These are phyloP conservation scores for Chrysanthemum makinoi DNA, from an alignment of 129 eudicot species.

Conservation along the genomic window DNA sequence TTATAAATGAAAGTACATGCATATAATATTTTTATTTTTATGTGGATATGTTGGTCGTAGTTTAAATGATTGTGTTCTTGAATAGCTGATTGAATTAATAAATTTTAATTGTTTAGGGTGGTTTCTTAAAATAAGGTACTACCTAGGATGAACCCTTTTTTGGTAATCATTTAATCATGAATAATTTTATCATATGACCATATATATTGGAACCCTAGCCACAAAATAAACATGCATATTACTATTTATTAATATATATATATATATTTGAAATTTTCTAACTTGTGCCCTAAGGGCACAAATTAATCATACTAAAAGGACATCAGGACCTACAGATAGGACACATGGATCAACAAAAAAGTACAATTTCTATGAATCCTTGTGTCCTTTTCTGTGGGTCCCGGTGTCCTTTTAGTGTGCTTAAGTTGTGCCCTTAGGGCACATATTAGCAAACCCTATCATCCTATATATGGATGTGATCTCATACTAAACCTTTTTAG, in stretches of 20 bases:
- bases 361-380: too few relatives aligned
- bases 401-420: too few relatives aligned
- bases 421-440: too few relatives aligned
- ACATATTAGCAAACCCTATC: too few relatives aligned
- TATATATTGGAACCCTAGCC: constrained; percentile 22
- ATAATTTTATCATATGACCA: background rate
- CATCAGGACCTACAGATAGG: too few relatives aligned
- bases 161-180: constrained; percentile 27
- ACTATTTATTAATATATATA: constrained; percentile 10
- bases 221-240: constrained; percentile 27
- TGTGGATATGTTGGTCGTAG: constrained; percentile 29
- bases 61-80: constrained; percentile 22
- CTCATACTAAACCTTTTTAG: too few relatives aligned
- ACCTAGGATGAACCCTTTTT: constrained; percentile 34
- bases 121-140: constrained; percentile 25
- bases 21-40: constrained; percentile 11
- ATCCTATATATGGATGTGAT: too few relatives aligned
- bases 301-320: too few relatives aligned
- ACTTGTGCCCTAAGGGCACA: too few relatives aligned
- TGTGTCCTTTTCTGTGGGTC: too few relatives aligned
- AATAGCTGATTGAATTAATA: constrained; percentile 7
- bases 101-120: constrained; percentile 16
- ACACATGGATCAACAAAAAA: too few relatives aligned
- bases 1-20: background rate
- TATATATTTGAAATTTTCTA: too few relatives aligned